Evolutionary conservation across 106 monocot species (phyloP).

Genomic region (Dioscorea zingiberensis): DNA sequence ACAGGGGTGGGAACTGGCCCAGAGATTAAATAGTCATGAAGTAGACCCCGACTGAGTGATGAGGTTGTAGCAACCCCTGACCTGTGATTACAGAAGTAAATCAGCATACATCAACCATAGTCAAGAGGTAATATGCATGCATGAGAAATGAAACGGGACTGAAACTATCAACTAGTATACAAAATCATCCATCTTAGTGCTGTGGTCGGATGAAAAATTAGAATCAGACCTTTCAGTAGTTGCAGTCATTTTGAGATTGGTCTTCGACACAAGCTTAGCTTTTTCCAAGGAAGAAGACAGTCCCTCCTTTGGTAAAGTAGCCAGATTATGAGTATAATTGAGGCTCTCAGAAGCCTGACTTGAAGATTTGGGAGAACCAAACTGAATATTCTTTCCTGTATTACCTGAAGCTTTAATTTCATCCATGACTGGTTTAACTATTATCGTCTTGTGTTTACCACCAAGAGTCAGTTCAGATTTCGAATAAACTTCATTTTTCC

Average conservation of each 20-base stretch:
- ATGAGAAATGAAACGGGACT: background rate
- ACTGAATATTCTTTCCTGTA: slow-evolving; percentile 30
- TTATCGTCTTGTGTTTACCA: slow-evolving; percentile 19
- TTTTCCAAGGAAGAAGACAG: slow-evolving; percentile 32
- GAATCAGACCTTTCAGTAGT: slow-evolving; percentile 35
- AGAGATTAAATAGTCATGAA: slow-evolving; percentile 27
- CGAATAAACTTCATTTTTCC: slow-evolving; percentile 16
- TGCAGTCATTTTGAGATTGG: slow-evolving; percentile 10
- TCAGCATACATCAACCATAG: background rate
- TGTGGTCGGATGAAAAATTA: slow-evolving; percentile 57
- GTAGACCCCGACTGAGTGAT: too few relatives aligned
- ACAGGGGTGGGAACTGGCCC: slow-evolving; percentile 20
- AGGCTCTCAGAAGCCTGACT: slow-evolving; percentile 18
- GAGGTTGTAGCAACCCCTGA: slow-evolving; percentile 10
- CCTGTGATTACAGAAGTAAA: slow-evolving; percentile 25
- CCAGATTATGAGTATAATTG: slow-evolving; percentile 18
- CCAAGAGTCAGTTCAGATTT: slow-evolving; percentile 4
- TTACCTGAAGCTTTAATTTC: slow-evolving; percentile 19
- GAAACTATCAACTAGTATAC: slow-evolving; percentile 45
- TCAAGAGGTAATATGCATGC: background rate
- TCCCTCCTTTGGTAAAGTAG: slow-evolving; percentile 22
- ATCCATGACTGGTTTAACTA: slow-evolving; percentile 24
- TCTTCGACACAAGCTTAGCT: slow-evolving; percentile 37
- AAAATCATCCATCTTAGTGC: slow-evolving; percentile 32
- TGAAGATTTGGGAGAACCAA: slow-evolving; percentile 24